phyloP scores from a whole-genome alignment of 495 filamentous ascomycete genomes.

The Trypethelium eluteriae region DNA sequence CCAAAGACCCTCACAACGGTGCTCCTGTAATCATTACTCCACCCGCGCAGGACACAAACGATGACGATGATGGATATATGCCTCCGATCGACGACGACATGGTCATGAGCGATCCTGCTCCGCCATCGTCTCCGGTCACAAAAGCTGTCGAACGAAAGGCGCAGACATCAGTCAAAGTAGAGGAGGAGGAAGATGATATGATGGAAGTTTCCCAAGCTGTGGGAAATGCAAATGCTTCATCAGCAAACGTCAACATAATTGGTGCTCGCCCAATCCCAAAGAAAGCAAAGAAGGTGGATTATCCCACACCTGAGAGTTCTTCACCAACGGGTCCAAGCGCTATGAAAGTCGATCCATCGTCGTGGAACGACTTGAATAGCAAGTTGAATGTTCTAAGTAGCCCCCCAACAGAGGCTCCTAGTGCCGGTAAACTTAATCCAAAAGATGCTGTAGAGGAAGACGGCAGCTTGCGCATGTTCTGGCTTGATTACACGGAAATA shows the following conservation, averaged over 20 bases:
- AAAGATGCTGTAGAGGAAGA: slow-evolving; percentile 81
- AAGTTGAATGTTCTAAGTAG: slow-evolving; percentile 79
- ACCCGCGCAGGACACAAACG: slow-evolving; percentile 38
- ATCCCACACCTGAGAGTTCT: slow-evolving; percentile 64
- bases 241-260: slow-evolving; percentile 74
- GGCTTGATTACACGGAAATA: slow-evolving; percentile 92
- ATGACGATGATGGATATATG: slow-evolving; percentile 53
- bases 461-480: slow-evolving; percentile 88
- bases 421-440: slow-evolving; percentile 69
- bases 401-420: slow-evolving; percentile 53
- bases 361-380: slow-evolving; percentile 80
- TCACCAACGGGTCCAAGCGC: slow-evolving; percentile 58
- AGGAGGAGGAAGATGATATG: slow-evolving; percentile 64
- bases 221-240: slow-evolving; percentile 52
- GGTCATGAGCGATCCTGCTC: slow-evolving; percentile 72
- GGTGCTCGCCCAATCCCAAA: slow-evolving; percentile 75
- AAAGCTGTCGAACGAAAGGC: slow-evolving; percentile 72
- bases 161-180: slow-evolving; percentile 39
- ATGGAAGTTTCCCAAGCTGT: slow-evolving; percentile 77
- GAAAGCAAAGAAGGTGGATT: slow-evolving; percentile 52
- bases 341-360: slow-evolving; percentile 64
- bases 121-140: slow-evolving; percentile 75
- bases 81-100: slow-evolving; percentile 48
- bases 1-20: slow-evolving; percentile 38
- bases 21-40: slow-evolving; percentile 35